Evolutionary conservation across 2,329 filamentous ascomycete species (phyloP).

Genomic region (Cadophora malorum): DNA sequence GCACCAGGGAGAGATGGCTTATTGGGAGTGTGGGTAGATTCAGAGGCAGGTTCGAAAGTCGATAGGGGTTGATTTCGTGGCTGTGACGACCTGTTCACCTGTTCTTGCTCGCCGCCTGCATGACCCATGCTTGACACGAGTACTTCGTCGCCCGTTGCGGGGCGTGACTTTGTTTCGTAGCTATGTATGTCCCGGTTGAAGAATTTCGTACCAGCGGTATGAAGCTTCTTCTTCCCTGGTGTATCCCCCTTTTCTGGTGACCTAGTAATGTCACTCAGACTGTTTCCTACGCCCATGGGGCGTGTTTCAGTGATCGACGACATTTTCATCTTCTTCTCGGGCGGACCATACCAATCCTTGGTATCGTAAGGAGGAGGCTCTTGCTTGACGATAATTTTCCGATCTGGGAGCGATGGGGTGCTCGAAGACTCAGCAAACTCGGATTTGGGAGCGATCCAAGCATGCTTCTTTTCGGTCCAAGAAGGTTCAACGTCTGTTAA

Average conservation of each 20-base stretch:
- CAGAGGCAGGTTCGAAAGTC: neutral
- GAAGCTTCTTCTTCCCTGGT: neutral
- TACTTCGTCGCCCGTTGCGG: neutral
- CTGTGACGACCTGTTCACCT: neutral
- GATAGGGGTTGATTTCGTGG: neutral
- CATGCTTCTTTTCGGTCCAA: slow-evolving; percentile 6
- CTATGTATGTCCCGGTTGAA: neutral
- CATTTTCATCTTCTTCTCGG: slow-evolving; percentile 8
- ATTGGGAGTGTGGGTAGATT: neutral
- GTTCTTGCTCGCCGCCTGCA: neutral
- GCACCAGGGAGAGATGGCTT: neutral
- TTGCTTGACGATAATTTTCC: slow-evolving; percentile 6
- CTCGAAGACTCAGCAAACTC: neutral
- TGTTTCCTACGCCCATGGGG: neutral
- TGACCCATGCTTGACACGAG: neutral
- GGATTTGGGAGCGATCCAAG: slow-evolving; percentile 14
- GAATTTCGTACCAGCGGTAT: neutral
- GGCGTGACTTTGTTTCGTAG: neutral
- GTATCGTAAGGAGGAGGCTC: slow-evolving; percentile 2
- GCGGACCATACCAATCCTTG: slow-evolving; percentile 4
- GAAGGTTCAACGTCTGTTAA: neutral
- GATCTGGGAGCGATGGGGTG: neutral
- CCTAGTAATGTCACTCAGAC: no score
- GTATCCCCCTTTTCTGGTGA: neutral
- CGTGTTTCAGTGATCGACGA: neutral